phyloP scores from a whole-genome alignment of 2,329 filamentous ascomycete species.

The Plenodomus biglobosus region DNA sequence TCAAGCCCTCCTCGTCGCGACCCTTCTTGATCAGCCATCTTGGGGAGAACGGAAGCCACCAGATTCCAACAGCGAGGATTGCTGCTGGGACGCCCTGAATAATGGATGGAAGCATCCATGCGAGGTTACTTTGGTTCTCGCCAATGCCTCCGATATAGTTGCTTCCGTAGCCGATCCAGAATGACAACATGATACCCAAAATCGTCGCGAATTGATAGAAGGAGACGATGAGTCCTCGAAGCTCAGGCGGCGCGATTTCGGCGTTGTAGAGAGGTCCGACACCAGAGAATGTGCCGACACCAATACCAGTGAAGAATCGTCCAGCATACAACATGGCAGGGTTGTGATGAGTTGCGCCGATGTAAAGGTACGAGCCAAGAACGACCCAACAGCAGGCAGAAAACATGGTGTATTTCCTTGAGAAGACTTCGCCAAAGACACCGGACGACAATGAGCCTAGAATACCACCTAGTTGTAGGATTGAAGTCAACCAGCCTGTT shows the following conservation, averaged over 20 bases:
- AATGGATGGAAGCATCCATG: conserved; percentile 31
- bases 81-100: conserved; percentile 31
- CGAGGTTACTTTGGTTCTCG: conserved; percentile 28
- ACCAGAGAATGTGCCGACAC: conserved; percentile 53
- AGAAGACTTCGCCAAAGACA: conserved; percentile 54
- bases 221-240: conserved; percentile 32
- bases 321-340: conserved; percentile 52
- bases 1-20: conserved; percentile 26
- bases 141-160: conserved; percentile 49
- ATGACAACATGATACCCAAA: conserved; percentile 36
- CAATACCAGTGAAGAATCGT: conserved; percentile 54
- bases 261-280: conserved; percentile 53
- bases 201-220: conserved; percentile 36
- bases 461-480: conserved; percentile 49
- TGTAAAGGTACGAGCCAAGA: conserved; percentile 47
- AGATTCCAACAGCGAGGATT: conserved; percentile 28
- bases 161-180: conserved; percentile 36
- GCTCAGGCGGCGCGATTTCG: conserved; percentile 30
- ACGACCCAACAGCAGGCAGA: conserved; percentile 50
- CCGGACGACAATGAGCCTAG: conserved; percentile 53
- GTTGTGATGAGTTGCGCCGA: conserved; percentile 46
- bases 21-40: conserved; percentile 32
- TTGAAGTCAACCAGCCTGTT: conserved; percentile 55
- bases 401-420: conserved; percentile 57
- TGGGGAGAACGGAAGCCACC: conserved; percentile 31